Base-by-base conservation (phyloP, 1,284 basidiomycete species). In the Pseudozyma thailandica region DNA sequence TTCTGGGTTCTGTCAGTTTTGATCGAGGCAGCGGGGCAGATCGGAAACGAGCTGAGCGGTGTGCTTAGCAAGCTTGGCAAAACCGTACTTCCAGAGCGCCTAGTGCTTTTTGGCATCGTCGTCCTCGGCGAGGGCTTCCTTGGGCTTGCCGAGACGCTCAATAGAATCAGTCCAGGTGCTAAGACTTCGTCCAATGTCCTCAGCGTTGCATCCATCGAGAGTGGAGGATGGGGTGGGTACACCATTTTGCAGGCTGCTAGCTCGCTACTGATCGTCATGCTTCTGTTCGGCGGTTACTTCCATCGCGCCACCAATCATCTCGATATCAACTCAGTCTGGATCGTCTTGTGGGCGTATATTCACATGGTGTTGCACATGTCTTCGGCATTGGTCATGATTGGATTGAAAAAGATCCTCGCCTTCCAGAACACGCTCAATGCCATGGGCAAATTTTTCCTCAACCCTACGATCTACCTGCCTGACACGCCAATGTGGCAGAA, bases 91-190 rank as follows among this genome's bases (percentile, higher is more conserved):
- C 54, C 66, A 30, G 65, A 73, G 41, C 46, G 70, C 10, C 45
- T 73, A 16, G 54, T 65, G 0, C 61, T 73, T 6, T 68, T 73
- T 37, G 60, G 57, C 9, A 65, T 73, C 39, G 69, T 73, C 35
- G 54, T 73, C 16, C 65, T 73, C 30, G 70, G 70, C 41, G 66
- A 68, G 50, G 70, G 63, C n/a, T 69, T 73, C 53, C 55, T 55
- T 2, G 56, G 64, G 13, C 59, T 73, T 42, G 56, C 53, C 2
- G 54, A 61, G 20, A 57, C 65, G 2, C 57, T 73, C 51, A 73
- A 73, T 45, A 41, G 26, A 20, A 63, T 73, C 50, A 70, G 65
- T 37, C 70, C 65, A 6, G 70, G 70, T 3, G 50, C 59, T 43
- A 68, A 63, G 21, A 4, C 43, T 13, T 47, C 21, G 21, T 47